phyloP scores from a whole-genome alignment of 179 eudicot genomes.

The Beta lomatogona region DNA sequence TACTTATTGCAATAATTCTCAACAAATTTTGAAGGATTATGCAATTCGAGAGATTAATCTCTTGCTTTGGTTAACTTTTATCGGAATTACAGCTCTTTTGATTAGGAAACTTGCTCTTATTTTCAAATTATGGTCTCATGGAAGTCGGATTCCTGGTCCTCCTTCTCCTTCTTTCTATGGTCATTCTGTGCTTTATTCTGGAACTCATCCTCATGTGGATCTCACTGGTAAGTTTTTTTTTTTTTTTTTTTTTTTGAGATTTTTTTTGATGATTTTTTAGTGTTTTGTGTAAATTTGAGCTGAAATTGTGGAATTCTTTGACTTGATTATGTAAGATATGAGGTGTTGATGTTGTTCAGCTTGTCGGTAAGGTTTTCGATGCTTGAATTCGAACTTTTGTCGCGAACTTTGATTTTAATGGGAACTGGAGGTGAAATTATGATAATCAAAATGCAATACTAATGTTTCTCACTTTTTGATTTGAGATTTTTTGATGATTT shows the following conservation, averaged over 20 bases:
- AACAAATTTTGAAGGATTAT: slow-evolving; percentile 34
- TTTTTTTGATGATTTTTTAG: not conserved
- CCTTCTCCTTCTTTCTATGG: slow-evolving; percentile 54
- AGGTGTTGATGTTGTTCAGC: not conserved
- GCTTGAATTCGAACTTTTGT: not conserved
- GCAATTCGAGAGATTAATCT: slow-evolving; percentile 42
- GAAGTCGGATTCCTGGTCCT: slow-evolving; percentile 49
- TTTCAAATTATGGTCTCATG: slow-evolving; percentile 43
- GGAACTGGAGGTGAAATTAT: not conserved
- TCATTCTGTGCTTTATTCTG: slow-evolving; percentile 38
- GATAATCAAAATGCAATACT: too few species aligned
- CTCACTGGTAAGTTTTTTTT: slow-evolving; percentile 38
- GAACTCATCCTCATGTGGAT: slow-evolving; percentile 21
- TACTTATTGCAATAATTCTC: slow-evolving; percentile 18
- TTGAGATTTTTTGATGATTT: not conserved
- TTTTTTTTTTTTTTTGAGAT: not conserved
- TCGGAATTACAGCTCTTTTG: slow-evolving; percentile 41
- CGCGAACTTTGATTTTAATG: not conserved
- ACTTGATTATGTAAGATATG: not conserved
- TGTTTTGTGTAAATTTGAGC: slow-evolving; percentile 1
- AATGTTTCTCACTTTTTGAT: too few species aligned
- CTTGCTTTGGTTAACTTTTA: slow-evolving; percentile 48
- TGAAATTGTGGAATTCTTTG: not conserved
- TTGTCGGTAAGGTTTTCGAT: not conserved
- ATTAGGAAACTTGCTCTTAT: slow-evolving; percentile 29